These are phyloP conservation scores for Alternaria consortialis DNA, from an alignment of 2,329 filamentous ascomycete species.

Conservation along the genomic window DNA sequence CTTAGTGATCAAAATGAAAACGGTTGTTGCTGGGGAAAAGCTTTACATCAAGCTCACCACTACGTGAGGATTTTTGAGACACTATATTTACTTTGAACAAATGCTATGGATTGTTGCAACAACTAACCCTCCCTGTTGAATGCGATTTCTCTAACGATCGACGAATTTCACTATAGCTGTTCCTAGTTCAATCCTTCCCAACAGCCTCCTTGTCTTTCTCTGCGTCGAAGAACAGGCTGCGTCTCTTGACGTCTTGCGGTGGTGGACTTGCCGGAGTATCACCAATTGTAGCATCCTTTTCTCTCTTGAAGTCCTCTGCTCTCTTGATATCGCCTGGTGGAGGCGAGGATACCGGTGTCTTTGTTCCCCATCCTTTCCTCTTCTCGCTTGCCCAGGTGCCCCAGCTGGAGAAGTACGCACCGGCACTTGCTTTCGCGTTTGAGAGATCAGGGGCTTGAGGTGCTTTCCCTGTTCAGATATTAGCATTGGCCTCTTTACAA, in stretches of 20 bases:
- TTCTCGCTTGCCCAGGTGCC: slow-evolving; percentile 77
- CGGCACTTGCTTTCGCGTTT: slow-evolving; percentile 66
- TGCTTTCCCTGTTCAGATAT: slow-evolving; percentile 29
- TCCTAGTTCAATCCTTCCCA: not conserved
- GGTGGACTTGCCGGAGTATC: not conserved
- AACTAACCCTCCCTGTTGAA: not conserved
- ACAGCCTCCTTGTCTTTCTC: slow-evolving; percentile 17
- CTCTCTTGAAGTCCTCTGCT: slow-evolving; percentile 38
- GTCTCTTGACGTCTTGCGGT: slow-evolving; percentile 14
- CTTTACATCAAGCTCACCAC: not conserved
- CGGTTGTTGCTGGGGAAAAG: not conserved
- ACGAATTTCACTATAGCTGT: not conserved
- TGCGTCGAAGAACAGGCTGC: slow-evolving; percentile 32
- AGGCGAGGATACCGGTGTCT: slow-evolving; percentile 34
- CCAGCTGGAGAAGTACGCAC: slow-evolving; percentile 71
- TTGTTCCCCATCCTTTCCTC: slow-evolving; percentile 57
- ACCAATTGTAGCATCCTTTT: slow-evolving; percentile 25
- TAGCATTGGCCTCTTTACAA: not conserved
- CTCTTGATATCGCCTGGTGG: slow-evolving; percentile 37
- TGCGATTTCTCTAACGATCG: not conserved
- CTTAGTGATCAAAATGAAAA: not conserved
- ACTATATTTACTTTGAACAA: slow-evolving; percentile 3
- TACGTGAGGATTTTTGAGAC: not conserved
- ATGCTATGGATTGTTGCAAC: not conserved
- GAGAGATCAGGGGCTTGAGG: slow-evolving; percentile 59